phyloP scores from a whole-genome alignment of 768 basidiomycete genomes.

The Boletus tomentosulus region DNA sequence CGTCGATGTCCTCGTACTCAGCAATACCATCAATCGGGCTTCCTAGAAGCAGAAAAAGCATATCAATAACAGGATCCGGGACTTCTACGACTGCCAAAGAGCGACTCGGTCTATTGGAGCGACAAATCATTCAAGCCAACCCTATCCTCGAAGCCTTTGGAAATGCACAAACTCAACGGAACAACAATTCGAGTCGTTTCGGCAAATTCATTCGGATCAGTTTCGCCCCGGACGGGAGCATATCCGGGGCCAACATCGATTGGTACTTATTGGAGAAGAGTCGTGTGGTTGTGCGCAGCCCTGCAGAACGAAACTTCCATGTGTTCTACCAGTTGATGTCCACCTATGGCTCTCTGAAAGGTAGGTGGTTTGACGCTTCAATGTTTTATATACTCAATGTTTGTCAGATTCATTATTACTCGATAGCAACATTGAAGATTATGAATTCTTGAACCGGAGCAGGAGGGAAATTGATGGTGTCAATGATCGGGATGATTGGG shows the following conservation, averaged over 20 bases:
- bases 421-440: conserved; percentile 70
- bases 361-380: conserved; percentile 35
- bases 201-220: conserved; percentile 97
- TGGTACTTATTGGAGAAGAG: conserved; percentile 99
- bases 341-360: conserved; percentile 65
- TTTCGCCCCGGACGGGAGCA: conserved; percentile 89
- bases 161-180: conserved; percentile 96
- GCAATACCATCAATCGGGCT: conserved; percentile 65
- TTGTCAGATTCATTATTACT: conserved; percentile 67
- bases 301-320: conserved; percentile 91
- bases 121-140: conserved; percentile 96
- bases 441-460: conserved; percentile 89
- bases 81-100: conserved; percentile 57
- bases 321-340: conserved; percentile 94
- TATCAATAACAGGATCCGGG: conserved; percentile 42
- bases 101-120: conserved; percentile 83
- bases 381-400: conserved; percentile 7
- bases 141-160: conserved; percentile 98
- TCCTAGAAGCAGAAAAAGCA: conserved; percentile 59
- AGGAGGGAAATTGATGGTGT: conserved; percentile 92
- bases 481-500: conserved; percentile 89
- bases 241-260: conserved; percentile 96
- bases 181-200: conserved; percentile 98
- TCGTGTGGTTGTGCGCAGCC: conserved; percentile 81
- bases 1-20: conserved; percentile 53